Evolutionary conservation across 2,329 filamentous ascomycete genomes (phyloP).

Genomic region (Nigrospora osmanthi): DNA sequence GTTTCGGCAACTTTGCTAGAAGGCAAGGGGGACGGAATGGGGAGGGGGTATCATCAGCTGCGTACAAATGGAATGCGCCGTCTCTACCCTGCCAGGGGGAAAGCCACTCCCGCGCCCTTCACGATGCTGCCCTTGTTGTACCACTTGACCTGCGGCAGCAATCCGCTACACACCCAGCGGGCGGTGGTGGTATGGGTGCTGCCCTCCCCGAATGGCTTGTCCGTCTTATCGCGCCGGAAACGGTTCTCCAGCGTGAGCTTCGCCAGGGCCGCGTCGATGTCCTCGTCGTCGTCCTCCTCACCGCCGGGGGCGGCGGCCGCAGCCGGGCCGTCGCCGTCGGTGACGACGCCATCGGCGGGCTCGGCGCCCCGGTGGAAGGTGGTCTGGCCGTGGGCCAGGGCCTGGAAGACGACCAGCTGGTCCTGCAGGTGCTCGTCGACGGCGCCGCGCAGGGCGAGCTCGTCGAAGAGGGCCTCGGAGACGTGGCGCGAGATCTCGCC

Average conservation of each 20-base stretch:
- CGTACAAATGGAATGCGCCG: too few relatives aligned
- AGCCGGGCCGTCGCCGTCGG: constrained; percentile 6
- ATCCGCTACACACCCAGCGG: constrained; percentile 46
- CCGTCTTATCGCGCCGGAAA: constrained; percentile 32
- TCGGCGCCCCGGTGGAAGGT: constrained; percentile 29
- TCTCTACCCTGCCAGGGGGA: not conserved
- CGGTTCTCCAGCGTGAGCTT: constrained; percentile 11
- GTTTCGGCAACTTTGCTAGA: too few relatives aligned
- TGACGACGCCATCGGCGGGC: constrained; percentile 5
- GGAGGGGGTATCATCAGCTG: too few relatives aligned
- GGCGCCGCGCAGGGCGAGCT: constrained; percentile 30
- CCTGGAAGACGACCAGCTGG: constrained; percentile 53
- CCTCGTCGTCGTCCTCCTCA: constrained; percentile 6
- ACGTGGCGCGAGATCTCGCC: constrained; percentile 35
- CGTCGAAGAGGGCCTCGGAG: constrained; percentile 34
- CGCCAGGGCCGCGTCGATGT: constrained; percentile 6
- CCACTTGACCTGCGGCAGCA: constrained; percentile 41
- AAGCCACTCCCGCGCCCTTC: constrained; percentile 31
- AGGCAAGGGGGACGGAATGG: too few relatives aligned
- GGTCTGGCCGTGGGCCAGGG: constrained; percentile 43
- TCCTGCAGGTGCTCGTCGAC: constrained; percentile 23
- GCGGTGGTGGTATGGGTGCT: constrained; percentile 51
- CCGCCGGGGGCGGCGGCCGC: not conserved
- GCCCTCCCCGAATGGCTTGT: constrained; percentile 47
- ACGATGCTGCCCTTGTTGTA: constrained; percentile 42